These are phyloP conservation scores for Lasiosphaeris hirsuta DNA, from an alignment of 495 filamentous ascomycete species.

Conservation along the genomic window DNA sequence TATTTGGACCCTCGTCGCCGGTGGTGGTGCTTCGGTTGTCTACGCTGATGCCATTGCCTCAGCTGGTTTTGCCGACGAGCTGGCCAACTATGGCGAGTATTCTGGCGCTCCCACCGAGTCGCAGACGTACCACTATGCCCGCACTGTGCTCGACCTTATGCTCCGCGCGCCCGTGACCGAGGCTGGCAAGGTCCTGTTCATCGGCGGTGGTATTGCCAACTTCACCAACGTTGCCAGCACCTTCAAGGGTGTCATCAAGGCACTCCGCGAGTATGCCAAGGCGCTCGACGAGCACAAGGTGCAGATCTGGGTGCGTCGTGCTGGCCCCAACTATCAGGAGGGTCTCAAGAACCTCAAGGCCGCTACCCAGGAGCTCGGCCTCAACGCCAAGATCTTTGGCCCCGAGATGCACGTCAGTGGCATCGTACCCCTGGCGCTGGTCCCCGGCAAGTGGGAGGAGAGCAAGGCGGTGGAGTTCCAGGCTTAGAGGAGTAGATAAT, in stretches of 20 bases:
- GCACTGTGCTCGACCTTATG: constrained; percentile 96
- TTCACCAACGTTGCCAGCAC: constrained; percentile 97
- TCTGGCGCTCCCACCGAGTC: constrained; percentile 97
- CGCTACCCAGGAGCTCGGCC: constrained; percentile 85
- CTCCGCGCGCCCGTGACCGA: constrained; percentile 80
- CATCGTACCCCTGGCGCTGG: constrained; percentile 60
- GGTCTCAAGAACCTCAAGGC: constrained; percentile 99
- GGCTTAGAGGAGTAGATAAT: constrained; percentile 32
- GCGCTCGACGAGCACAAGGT: constrained; percentile 93
- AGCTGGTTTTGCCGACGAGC: constrained; percentile 88
- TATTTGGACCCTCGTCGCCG: constrained; percentile 96
- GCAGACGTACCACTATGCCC: constrained; percentile 97
- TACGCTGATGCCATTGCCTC: constrained; percentile 99
- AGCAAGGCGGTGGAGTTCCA: constrained; percentile 54
- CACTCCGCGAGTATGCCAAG: constrained; percentile 85
- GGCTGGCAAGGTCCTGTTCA: constrained; percentile 97
- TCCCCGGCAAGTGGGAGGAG: constrained; percentile 53
- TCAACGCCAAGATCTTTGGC: constrained; percentile 95
- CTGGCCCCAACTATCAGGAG: constrained; percentile 99
- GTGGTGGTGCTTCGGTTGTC: constrained; percentile 98
- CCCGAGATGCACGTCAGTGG: constrained; percentile 87
- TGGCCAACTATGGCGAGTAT: constrained; percentile 99
- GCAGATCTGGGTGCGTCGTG: constrained; percentile 98
- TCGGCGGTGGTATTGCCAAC: constrained; percentile 99
- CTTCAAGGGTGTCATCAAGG: constrained; percentile 99